Percentiles rank a stretch among this genome's conserved stretches.
These are phyloP conservation scores for Martensiomyces pterosporus DNA, from an alignment of 192 early-diverging fungal genomes.

Conservation along the genomic window DNA sequence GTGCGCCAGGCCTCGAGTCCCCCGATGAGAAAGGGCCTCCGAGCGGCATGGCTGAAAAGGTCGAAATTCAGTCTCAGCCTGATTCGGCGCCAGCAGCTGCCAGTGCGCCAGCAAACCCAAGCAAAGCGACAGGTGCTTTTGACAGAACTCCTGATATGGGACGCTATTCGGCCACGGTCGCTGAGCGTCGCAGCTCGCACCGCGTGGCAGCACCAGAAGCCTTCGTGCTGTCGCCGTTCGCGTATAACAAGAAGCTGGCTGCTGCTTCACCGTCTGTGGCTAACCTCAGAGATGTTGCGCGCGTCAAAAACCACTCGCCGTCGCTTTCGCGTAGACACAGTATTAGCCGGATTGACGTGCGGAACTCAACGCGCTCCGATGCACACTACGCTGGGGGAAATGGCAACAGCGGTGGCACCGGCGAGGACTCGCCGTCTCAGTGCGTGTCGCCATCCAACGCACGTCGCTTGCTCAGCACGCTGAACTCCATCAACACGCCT, in stretches of 20 bases:
- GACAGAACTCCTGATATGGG: not conserved
- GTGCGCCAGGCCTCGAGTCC: not conserved
- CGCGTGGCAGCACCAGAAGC: conserved; percentile 34
- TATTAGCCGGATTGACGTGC: conserved; percentile 16
- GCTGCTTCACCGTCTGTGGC: conserved; percentile 38
- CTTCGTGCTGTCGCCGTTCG: conserved; percentile 46
- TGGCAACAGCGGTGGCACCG: not conserved
- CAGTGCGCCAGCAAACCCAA: not conserved
- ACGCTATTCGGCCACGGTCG: conserved; percentile 25
- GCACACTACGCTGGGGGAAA: not conserved
- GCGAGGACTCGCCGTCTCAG: conserved; percentile 1
- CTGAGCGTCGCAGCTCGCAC: conserved; percentile 12
- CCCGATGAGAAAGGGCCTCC: not conserved
- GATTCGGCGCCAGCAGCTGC: not conserved
- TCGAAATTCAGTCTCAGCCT: not conserved
- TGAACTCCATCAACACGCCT: conserved; percentile 38
- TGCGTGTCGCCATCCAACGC: conserved; percentile 35
- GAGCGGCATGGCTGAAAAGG: not conserved
- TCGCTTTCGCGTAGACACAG: conserved; percentile 39
- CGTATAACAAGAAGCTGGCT: conserved; percentile 45
- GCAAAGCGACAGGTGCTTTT: not conserved
- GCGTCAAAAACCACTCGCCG: conserved; percentile 20
- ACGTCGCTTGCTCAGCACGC: conserved; percentile 41
- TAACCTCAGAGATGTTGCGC: conserved; percentile 33
- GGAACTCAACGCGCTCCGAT: conserved; percentile 9